Evolutionary conservation across 208 protist genomes (phyloP), one percentile per base, ranked within the genome.

Genomic region (Acanthamoeba polyphaga): DNA sequence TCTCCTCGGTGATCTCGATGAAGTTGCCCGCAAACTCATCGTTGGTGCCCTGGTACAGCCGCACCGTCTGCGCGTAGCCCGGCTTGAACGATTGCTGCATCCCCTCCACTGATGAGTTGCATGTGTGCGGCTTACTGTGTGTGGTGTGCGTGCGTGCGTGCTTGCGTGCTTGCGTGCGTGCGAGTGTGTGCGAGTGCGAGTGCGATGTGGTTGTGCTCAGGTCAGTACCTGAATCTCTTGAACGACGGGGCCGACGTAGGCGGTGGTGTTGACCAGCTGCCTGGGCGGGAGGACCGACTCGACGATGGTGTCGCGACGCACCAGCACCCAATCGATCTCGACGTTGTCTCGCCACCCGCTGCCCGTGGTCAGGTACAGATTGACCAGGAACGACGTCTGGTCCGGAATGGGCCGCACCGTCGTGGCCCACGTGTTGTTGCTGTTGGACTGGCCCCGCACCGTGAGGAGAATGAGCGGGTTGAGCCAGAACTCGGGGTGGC

Each of bases 361-460:
- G 70, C 22, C 70, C 27, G 70, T 10, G 32, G 9, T 17, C 27
- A 32, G 6, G 38, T 78, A 43, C 22, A 78, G 70, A 32, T 78
- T 78, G 70, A 78, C 34, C 70, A 32, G 34, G 38, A 78, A 78
- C 17, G 70, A 78, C 38, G 12, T 9, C 70, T 78, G 70, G 38
- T 43, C 38, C 8, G 13, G 3, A 3, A 78, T 78, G 1, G 70
- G 70, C n/a, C 70, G 70, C 70, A 78, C 70, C 5, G 70, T 78
- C 70, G 70, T 78, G 29, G 29, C 32, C 70, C 70, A 78, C 38
- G 70, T 78, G 70, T 49, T 78, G 70, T 78, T 76, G 68, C 27
- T 43, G 19, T 76, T 78, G 70, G 60, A 22, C 8, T 29, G 24
- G 19, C 19, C 13, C 13, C 60, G 60, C 13, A 78, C 70, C 17